Conservation (phyloP, 164 flowering plant species). For the Vitis rotundifolia region DNA sequence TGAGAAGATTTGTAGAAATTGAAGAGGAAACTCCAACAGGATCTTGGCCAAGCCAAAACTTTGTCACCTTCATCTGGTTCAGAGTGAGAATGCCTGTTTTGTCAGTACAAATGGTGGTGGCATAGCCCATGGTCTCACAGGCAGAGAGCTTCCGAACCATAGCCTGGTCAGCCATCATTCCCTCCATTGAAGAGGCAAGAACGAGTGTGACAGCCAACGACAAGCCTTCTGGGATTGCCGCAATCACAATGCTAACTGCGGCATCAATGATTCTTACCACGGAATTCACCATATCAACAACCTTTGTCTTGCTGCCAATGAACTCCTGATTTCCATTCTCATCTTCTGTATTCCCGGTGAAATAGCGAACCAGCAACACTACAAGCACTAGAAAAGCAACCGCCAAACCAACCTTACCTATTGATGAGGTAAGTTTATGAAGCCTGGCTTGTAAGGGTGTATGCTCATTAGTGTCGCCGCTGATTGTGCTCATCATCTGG, state of each 20-base stretch:
- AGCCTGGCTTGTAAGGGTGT: conserved; percentile 67
- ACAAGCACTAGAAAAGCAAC: conserved; percentile 49
- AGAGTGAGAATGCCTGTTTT: conserved; percentile 58
- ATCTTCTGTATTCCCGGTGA: conserved; percentile 34
- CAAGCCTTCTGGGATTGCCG: conserved; percentile 34
- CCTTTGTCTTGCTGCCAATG: conserved; percentile 34
- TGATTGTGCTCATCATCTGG: conserved; percentile 62
- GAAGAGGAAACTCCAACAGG: conserved; percentile 7
- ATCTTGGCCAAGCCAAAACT: conserved; percentile 50
- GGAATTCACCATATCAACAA: conserved; percentile 31
- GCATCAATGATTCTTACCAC: conserved; percentile 25
- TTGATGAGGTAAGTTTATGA: conserved; percentile 49
- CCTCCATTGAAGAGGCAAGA: conserved; percentile 39
- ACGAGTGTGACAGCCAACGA: conserved; percentile 36
- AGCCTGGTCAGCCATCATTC: conserved; percentile 36
- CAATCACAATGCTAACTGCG: conserved; percentile 31
- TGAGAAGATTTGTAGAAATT: conserved; percentile 23
- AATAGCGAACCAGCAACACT: conserved; percentile 32
- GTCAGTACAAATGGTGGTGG: conserved; percentile 30
- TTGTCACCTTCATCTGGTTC: conserved; percentile 60
- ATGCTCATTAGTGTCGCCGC: conserved; percentile 32
- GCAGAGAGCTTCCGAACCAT: conserved; percentile 39
- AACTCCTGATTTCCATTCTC: conserved; percentile 50
- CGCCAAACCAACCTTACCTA: conserved; percentile 52
- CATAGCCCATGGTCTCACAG: conserved; percentile 37